Conservation (phyloP, 2,329 filamentous ascomycete species). For the Byssothecium circinans region DNA sequence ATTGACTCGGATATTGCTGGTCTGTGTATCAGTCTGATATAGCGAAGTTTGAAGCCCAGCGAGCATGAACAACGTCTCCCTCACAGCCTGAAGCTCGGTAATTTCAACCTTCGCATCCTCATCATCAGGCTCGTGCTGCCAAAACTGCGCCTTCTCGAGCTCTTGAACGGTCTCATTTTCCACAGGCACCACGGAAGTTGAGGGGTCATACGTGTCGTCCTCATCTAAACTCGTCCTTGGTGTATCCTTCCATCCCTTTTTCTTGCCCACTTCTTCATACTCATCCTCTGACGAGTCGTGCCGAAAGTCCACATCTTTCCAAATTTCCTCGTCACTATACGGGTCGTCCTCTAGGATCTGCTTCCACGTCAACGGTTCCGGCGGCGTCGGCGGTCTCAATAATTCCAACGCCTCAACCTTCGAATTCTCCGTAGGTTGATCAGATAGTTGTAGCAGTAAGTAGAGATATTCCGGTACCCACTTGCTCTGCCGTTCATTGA, state of each 20-base stretch:
- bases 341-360: constrained; percentile 78
- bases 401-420: constrained; percentile 64
- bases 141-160: constrained; percentile 53
- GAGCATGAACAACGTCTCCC: constrained; percentile 85
- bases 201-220: constrained; percentile 41
- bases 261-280: constrained; percentile 33
- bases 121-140: constrained; percentile 34
- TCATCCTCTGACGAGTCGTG: constrained; percentile 68
- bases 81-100: constrained; percentile 71
- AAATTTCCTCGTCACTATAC: constrained; percentile 68
- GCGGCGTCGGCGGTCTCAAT: constrained; percentile 52
- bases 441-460: constrained; percentile 77
- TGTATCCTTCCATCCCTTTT: constrained; percentile 25
- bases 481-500: constrained; percentile 58
- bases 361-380: constrained; percentile 68
- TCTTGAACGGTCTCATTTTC: constrained; percentile 36
- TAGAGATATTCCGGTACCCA: constrained; percentile 80
- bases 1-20: constrained; percentile 36
- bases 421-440: constrained; percentile 73
- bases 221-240: constrained; percentile 42
- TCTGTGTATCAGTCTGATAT: constrained; percentile 53
- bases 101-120: constrained; percentile 44
- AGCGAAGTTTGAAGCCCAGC: constrained; percentile 74
- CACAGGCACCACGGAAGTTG: constrained; percentile 32
- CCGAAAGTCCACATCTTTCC: constrained; percentile 69